Conservation (phyloP, 2,329 filamentous ascomycete genomes). For the Cordyceps cateniannulata region DNA sequence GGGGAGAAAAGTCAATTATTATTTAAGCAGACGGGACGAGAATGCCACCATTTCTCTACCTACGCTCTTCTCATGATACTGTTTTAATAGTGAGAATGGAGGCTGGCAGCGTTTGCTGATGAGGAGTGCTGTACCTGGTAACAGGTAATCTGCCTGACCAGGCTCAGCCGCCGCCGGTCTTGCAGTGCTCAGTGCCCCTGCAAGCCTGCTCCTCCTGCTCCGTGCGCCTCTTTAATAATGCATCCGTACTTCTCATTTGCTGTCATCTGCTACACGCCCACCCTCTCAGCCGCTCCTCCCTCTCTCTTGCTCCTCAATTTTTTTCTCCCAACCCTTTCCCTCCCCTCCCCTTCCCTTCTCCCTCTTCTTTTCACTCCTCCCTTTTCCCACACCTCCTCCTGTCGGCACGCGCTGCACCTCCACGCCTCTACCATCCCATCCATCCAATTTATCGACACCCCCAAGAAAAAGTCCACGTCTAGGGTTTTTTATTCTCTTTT, state of each 20-base stretch:
- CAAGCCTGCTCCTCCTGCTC: background rate
- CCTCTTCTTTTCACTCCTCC: constrained; percentile 28
- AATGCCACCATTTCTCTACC: too few species aligned
- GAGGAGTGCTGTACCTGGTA: too few species aligned
- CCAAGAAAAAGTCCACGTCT: constrained; percentile 6
- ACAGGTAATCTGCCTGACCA: too few species aligned
- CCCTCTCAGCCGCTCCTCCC: constrained; percentile 1
- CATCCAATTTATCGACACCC: constrained; percentile 13
- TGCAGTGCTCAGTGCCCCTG: background rate
- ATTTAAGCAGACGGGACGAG: too few species aligned
- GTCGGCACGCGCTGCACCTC: constrained; percentile 8
- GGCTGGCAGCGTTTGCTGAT: too few species aligned
- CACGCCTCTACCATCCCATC: constrained; percentile 12
- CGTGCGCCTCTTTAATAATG: too few species aligned
- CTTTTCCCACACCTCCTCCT: constrained; percentile 10
- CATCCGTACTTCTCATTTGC: too few species aligned
- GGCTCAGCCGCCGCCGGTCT: too few species aligned
- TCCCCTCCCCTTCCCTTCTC: constrained; percentile 14
- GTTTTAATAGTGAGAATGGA: too few species aligned
- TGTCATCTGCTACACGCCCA: background rate
- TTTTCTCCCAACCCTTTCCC: background rate
- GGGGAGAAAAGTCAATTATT: background rate
- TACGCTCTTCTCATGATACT: too few species aligned
- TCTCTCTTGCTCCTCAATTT: constrained; percentile 1
- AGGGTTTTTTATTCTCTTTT: constrained; percentile 1